Base-by-base conservation (phyloP, 2,329 filamentous ascomycete species). In the Hymenoscyphus linearis region DNA sequence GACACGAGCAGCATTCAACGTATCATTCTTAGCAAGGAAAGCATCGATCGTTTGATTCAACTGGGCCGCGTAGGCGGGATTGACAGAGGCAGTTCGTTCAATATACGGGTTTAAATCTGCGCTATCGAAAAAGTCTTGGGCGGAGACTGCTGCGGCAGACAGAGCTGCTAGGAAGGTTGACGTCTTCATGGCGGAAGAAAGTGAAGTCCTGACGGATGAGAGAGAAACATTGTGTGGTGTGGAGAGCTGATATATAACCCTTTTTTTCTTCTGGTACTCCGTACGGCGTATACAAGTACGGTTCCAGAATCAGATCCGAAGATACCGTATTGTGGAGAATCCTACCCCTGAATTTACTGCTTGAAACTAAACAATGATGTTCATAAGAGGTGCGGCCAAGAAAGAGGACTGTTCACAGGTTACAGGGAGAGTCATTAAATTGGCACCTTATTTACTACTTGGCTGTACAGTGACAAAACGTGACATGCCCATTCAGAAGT, bases 1-100 rank as follows among this genome's bases (percentile, higher is more conserved):
- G 13, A 74, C 71, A 61, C 74, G 75, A 54, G 69, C 71, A 47
- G 76, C 74, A 64, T 78, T 78, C 55, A 69, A 60, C 9, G 60
- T 52, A 64, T 79, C 76, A 27, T 73, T 74, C 58, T 70, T 68
- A 13, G 66, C 66, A 12, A 70, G 62, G 68, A 79, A 79, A 25
- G 73, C 66, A 1, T 68, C 66, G 60, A 74, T 65, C 16, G 78
- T 78, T 59, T 73, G 62, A 27, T 76, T 72, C 36, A 80, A 72
- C 68, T 78, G 76, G n/a, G 59, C 63, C 13, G 76, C 73, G 69
- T 78, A 80, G 22, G 66, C 65, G n/a, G 75, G 74, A 70, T 80
- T 79, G 62, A 74, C 76, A 25, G 13, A 50, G 10, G 22, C 13
- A 10, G 22, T 50, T 14, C 22, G 22, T 10, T 22, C 44, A 9